Evolutionary conservation across 169 alveolate species (phyloP).

Genomic region (Plasmodium fragile): DNA sequence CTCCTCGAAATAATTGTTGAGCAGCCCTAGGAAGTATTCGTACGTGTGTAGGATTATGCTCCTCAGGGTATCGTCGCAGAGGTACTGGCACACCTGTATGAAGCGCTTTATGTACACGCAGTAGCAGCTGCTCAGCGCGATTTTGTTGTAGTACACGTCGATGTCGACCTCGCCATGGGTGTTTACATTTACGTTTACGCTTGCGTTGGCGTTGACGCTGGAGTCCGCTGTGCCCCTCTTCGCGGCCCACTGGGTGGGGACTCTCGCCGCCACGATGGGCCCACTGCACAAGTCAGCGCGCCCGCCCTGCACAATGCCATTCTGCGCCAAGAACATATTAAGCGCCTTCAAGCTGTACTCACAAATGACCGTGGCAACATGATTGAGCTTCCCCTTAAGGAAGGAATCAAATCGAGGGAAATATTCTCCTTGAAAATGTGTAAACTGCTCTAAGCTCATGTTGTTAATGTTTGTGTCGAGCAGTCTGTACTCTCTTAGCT

Average conservation of each 20-base stretch:
- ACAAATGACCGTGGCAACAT: slow-evolving; percentile 18
- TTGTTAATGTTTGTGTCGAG: slow-evolving; percentile 41
- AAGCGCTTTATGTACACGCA: slow-evolving; percentile 26
- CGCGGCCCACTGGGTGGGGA: background rate
- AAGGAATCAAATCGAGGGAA: slow-evolving; percentile 2
- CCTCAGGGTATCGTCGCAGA: slow-evolving; percentile 41
- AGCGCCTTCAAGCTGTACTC: slow-evolving; percentile 26
- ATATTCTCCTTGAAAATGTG: slow-evolving; percentile 30
- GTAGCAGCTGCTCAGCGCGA: slow-evolving; percentile 46
- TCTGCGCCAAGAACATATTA: slow-evolving; percentile 1
- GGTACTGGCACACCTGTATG: slow-evolving; percentile 43
- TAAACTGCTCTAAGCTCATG: slow-evolving; percentile 37
- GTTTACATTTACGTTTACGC: no score
- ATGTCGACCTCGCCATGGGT: background rate
- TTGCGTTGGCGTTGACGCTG: background rate
- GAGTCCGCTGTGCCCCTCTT: background rate
- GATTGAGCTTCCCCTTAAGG: slow-evolving; percentile 17
- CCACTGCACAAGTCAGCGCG: no score
- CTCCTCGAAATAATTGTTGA: slow-evolving; percentile 23
- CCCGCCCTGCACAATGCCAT: background rate
- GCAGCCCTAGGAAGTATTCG: slow-evolving; percentile 1
- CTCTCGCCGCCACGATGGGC: no score
- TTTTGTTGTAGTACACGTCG: slow-evolving; percentile 39
- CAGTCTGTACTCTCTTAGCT: background rate
- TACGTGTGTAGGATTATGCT: slow-evolving; percentile 31